These are phyloP conservation scores for Macadamia tetraphylla DNA, from an alignment of 164 flowering plant species.

Conservation along the genomic window DNA sequence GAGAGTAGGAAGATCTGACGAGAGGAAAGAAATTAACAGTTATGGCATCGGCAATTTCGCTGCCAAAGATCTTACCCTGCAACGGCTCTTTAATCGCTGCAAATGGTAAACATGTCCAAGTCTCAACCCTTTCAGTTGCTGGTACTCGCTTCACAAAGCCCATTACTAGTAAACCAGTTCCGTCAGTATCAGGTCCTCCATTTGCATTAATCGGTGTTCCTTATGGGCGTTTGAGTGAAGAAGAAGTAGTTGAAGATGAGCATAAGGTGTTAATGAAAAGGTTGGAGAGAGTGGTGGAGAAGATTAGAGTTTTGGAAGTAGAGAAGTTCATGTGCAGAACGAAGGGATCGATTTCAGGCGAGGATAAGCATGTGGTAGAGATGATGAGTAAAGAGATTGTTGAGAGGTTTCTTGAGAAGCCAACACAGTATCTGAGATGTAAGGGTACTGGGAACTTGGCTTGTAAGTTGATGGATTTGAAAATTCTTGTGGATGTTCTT, in stretches of 20 bases:
- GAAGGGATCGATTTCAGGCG: not conserved
- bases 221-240: not conserved
- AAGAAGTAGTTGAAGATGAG: not conserved
- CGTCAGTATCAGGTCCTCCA: too few species aligned
- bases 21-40: too few species aligned
- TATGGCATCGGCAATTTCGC: too few species aligned
- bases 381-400: slow-evolving; percentile 8
- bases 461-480: slow-evolving; percentile 4
- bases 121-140: too few species aligned
- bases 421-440: slow-evolving; percentile 7
- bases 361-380: slow-evolving; percentile 2
- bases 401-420: slow-evolving; percentile 6
- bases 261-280: not conserved
- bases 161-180: too few species aligned
- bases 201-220: too few species aligned
- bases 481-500: slow-evolving; percentile 2
- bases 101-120: too few species aligned
- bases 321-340: slow-evolving; percentile 1
- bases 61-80: too few species aligned
- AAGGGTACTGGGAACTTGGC: not conserved
- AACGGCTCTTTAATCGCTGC: too few species aligned
- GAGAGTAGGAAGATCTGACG: too few species aligned
- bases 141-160: too few species aligned
- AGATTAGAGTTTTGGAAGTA: slow-evolving; percentile 5
- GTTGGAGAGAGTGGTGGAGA: slow-evolving; percentile 4